Evolutionary conservation across 1,284 basidiomycete species (phyloP), one percentile per base, ranked within the genome.

Genomic region (Ustilago trichophora): DNA sequence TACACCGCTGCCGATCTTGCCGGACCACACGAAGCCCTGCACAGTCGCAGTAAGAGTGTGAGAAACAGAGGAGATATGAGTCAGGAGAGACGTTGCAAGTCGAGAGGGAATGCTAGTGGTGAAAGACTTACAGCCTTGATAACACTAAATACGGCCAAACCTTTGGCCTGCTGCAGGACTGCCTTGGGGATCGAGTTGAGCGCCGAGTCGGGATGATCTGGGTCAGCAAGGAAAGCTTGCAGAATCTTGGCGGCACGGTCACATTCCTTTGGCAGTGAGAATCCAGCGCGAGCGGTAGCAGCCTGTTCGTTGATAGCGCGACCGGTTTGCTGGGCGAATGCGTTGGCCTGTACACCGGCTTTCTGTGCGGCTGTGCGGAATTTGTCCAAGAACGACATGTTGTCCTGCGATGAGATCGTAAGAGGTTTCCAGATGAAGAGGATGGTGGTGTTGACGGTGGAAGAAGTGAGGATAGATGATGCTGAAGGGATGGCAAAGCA

Each of bases 131-230:
- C 93, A 1, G 81, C 82, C 75, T 86, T 86, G 81, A 97, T 84
- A 22, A 98, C 92, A 72, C 93, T 92, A 86, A 98, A 98, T 60
- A 98, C 87, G 25, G 95, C 95, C 52, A 98, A 88, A 22, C 71
- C 87, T 90, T 88, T 58, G 27, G 95, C 93, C 55, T 88, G 86
- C 70, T 92, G 90, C 13, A 98, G 84, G 37, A 98, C 93, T 16
- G 89, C 91, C 82, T 97, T 97, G 9, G 96, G 96, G 72, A 98
- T 91, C 6, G 94, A 84, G 83, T 98, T 97, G 60, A 98, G 88
- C 1, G 95, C 95, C 33, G 92, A 92, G 76, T 91, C 87, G 11
- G 93, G 93, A 71, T 90, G 85, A 27, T 87, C 86, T 12, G 95
- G 94, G 82, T 97, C 90, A 62, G 95, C 95, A 13, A 97, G 85